phyloP scores from a whole-genome alignment of 495 filamentous ascomycete genomes.

The Penicillium coffeae region DNA sequence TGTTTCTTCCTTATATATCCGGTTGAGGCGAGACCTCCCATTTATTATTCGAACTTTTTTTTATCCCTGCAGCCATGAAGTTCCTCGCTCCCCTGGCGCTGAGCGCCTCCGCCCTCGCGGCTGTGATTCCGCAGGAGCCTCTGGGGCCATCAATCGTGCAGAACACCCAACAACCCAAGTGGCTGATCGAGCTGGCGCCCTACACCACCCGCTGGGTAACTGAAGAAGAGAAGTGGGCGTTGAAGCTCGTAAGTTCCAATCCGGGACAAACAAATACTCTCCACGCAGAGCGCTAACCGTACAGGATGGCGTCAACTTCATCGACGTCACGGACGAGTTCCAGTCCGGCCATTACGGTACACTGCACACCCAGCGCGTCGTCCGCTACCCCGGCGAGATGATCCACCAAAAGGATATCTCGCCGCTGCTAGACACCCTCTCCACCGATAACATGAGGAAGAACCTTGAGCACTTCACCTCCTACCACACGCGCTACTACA shows the following conservation, averaged over 20 bases:
- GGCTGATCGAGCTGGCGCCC: conserved; percentile 83
- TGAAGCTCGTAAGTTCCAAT: conserved; percentile 72
- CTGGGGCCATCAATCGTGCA: conserved; percentile 31
- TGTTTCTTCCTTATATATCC: conserved; percentile 2
- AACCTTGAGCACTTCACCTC: conserved; percentile 75
- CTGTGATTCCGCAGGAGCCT: conserved; percentile 34
- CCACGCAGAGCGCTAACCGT: background rate
- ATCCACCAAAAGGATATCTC: conserved; percentile 61
- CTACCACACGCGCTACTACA: conserved; percentile 89
- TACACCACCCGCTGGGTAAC: conserved; percentile 81
- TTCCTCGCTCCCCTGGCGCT: conserved; percentile 26
- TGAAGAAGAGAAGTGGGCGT: conserved; percentile 90
- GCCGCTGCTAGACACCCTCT: conserved; percentile 62
- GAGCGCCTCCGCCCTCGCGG: conserved; percentile 31
- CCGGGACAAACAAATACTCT: background rate
- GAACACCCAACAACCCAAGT: conserved; percentile 47
- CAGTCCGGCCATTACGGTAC: conserved; percentile 33
- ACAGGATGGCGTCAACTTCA: conserved; percentile 82
- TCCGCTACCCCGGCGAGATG: conserved; percentile 64
- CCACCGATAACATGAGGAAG: conserved; percentile 71
- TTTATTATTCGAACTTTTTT: background rate
- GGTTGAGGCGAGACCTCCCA: background rate
- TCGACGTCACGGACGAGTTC: conserved; percentile 78
- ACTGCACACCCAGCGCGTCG: conserved; percentile 26
- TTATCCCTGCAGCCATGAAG: conserved; percentile 27